Evolutionary conservation across 2,329 filamentous ascomycete genomes (phyloP).

Genomic region (Botrytis sinoallii): DNA sequence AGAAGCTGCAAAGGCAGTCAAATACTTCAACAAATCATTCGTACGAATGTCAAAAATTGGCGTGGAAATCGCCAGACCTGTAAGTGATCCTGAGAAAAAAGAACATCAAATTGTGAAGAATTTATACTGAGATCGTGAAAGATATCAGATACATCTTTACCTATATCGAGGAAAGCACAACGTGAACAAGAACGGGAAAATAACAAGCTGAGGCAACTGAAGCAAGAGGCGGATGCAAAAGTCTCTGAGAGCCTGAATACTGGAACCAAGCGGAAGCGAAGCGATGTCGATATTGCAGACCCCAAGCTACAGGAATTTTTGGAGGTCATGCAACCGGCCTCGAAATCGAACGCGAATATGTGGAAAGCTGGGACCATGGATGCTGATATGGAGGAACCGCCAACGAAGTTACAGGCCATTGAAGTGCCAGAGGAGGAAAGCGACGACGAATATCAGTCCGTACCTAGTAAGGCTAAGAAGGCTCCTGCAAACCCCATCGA

Average conservation of each 20-base stretch:
- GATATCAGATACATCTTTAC: conserved; percentile 40
- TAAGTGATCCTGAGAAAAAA: conserved; percentile 43
- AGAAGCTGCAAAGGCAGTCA: conserved; percentile 78
- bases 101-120: background rate
- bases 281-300: conserved; percentile 58
- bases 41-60: conserved; percentile 93
- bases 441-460: conserved; percentile 72
- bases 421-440: conserved; percentile 56
- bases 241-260: conserved; percentile 41
- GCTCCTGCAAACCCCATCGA: conserved; percentile 23
- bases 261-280: conserved; percentile 63
- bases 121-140: conserved; percentile 17
- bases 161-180: conserved; percentile 41
- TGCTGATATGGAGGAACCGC: conserved; percentile 40
- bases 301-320: conserved; percentile 85
- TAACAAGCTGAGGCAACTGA: conserved; percentile 25
- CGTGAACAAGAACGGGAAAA: conserved; percentile 37
- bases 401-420: conserved; percentile 42
- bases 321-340: conserved; percentile 70
- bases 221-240: conserved; percentile 26
- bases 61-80: conserved; percentile 83
- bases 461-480: conserved; percentile 51
- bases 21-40: conserved; percentile 93
- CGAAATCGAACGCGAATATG: conserved; percentile 60
- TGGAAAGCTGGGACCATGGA: conserved; percentile 55